A percentile compares a stretch with the other conserved stretches of the same genome.
Conservation (phyloP, 2,329 filamentous ascomycete species). For the Epichloe gansuensis region DNA sequence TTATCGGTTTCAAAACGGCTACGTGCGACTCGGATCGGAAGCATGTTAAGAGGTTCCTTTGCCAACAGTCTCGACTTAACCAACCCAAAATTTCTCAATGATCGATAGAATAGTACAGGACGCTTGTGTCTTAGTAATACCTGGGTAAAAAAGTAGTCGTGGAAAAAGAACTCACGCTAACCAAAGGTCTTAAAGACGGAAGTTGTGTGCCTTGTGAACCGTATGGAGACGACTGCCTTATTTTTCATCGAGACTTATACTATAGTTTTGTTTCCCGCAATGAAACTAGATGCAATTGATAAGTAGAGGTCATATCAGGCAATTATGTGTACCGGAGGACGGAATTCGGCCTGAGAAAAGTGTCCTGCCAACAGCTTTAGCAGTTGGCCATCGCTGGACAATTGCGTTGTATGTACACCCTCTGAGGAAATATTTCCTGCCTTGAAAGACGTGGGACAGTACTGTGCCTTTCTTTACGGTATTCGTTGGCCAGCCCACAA, state of each 20-base stretch:
- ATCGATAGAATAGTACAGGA: neutral
- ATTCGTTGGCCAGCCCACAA: neutral
- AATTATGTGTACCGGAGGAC: neutral
- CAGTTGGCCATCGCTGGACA: neutral
- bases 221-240: neutral
- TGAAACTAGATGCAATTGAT: neutral
- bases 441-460: slow-evolving; percentile 1
- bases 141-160: neutral
- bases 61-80: neutral
- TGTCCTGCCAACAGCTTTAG: neutral
- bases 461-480: neutral
- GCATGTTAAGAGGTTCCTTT: neutral
- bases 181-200: neutral
- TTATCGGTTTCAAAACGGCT: neutral
- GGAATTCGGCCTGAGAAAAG: neutral
- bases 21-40: neutral
- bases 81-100: neutral
- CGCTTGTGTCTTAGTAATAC: neutral
- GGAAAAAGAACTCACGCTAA: neutral
- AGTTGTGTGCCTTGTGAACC: neutral
- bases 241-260: neutral
- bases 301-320: neutral
- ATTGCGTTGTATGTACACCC: slow-evolving; percentile 1
- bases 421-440: neutral
- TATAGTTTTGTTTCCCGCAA: neutral